Conservation (phyloP, 1,284 basidiomycete species). For the Sporisorium sorghi region DNA sequence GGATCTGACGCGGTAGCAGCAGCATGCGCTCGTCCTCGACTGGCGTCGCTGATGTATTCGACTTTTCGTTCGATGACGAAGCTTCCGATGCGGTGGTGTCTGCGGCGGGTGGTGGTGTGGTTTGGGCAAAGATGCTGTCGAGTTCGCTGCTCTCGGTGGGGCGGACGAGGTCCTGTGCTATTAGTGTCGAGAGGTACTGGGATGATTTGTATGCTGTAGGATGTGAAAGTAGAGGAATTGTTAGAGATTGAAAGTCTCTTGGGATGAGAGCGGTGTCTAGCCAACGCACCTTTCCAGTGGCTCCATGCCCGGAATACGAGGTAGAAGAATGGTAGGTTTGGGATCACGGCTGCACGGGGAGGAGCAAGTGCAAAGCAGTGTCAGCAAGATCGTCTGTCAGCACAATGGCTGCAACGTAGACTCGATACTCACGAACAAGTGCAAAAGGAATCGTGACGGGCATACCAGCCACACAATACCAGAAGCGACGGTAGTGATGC, state of each 20-base stretch:
- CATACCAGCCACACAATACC: constrained; percentile 61
- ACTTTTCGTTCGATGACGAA: constrained; percentile 2
- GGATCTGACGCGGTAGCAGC: constrained; percentile 36
- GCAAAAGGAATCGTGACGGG: constrained; percentile 65
- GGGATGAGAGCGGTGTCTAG: neutral
- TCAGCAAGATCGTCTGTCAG: no score
- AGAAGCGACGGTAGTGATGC: constrained; percentile 57
- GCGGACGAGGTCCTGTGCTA: constrained; percentile 49
- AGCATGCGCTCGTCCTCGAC: constrained; percentile 42
- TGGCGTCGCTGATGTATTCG: constrained; percentile 4
- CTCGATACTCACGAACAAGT: constrained; percentile 52
- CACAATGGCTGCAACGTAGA: neutral
- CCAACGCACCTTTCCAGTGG: constrained; percentile 59
- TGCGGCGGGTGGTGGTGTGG: constrained; percentile 5
- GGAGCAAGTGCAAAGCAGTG: neutral
- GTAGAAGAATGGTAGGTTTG: constrained; percentile 68
- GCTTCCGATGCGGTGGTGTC: constrained; percentile 10
- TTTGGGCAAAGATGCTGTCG: constrained; percentile 46
- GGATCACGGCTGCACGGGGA: constrained; percentile 52
- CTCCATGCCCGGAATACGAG: constrained; percentile 65
- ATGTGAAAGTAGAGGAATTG: neutral
- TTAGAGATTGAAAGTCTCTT: neutral
- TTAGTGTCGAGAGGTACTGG: constrained; percentile 48
- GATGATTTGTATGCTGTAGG: constrained; percentile 59
- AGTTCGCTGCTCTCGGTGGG: constrained; percentile 54